A percentile compares a stretch with the other conserved stretches of the same genome.
Conservation (phyloP, 2,329 filamentous ascomycete species). For the Didymella glomerata region DNA sequence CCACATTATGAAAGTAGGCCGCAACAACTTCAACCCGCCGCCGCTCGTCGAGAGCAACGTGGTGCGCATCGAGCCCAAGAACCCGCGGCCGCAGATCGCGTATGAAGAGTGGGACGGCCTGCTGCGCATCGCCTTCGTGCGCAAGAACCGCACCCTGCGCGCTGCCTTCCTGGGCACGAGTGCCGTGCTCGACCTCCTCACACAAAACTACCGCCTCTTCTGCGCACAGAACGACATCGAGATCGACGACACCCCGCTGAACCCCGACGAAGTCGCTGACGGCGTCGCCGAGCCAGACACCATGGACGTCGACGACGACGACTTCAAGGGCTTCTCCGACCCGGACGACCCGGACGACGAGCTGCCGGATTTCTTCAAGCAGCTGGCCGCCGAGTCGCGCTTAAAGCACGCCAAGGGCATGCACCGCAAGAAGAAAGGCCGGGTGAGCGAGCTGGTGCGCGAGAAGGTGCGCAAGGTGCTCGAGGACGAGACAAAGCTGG, state of each 20-base stretch:
- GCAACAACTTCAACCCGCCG: constrained; percentile 95
- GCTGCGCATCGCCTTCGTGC: constrained; percentile 79
- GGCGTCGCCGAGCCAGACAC: constrained; percentile 52
- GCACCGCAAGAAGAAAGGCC: constrained; percentile 68
- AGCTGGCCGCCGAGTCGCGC: constrained; percentile 57
- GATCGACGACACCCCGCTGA: constrained; percentile 68
- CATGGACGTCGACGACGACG: constrained; percentile 59
- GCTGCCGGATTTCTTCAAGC: constrained; percentile 84
- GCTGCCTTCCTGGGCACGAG: constrained; percentile 82
- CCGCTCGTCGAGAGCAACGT: constrained; percentile 92
- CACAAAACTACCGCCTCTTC: constrained; percentile 88
- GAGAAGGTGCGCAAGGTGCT: constrained; percentile 88
- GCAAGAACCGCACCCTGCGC: constrained; percentile 90
- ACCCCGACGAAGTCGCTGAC: constrained; percentile 31
- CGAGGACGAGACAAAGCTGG: constrained; percentile 79
- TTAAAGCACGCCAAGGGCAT: constrained; percentile 39
- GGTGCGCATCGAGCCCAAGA: constrained; percentile 87
- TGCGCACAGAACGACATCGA: constrained; percentile 85
- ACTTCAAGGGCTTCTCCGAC: constrained; percentile 60
- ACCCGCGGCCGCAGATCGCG: constrained; percentile 83
- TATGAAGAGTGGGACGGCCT: constrained; percentile 97
- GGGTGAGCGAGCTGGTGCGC: constrained; percentile 80
- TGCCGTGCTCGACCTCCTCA: constrained; percentile 82
- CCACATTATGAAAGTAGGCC: constrained; percentile 88
- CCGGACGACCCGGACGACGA: constrained; percentile 72